Base-by-base conservation (phyloP, 768 basidiomycete species). In the Suillus bovinus region DNA sequence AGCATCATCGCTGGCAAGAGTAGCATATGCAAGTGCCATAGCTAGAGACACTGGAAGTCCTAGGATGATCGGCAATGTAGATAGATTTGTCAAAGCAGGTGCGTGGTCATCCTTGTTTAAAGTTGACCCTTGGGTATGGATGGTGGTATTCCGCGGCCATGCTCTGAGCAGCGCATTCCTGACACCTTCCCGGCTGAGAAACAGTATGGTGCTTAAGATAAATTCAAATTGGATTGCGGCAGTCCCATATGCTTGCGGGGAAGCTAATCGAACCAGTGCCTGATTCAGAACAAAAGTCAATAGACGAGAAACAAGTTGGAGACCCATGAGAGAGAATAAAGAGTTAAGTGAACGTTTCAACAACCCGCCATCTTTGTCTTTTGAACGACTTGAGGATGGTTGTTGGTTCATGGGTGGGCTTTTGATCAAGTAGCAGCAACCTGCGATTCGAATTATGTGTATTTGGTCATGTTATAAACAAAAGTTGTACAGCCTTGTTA, bases 141-240 rank as follows among this genome's bases (percentile, higher is more conserved):
- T 46, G 34, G 49, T 33, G 31, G 58, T 56, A 39, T 68, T 62
- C 27, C 71, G 63, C 3, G 74, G 65, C 63, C 74, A 71, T 38
- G 80, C 81, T n/a, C 95, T 85, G 17, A 97, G 80, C 5, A 97
- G 82, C 7, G 92, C 87, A 71, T 90, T 93, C 44, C 97, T 83
- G 9, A 99, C 84, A 20, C 96, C 96, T 74, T 99, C 97, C n/a
- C 97, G 82, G 38, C 90, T 89, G 9, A 99, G 81, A 74, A 99
- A 98, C 49, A 99, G 80, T 68, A 96, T 91, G 13, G 94, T 94
- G 67, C 89, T 92, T 52, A 92, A 82, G 29, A 99, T 71, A 31
- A 98, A 84, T 72, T 99, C 97, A 74, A 99, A 94, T 69, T 97
- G 96, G 64, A 99, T 91, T 0, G 94, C 86, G 17, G 93, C 94